Evolutionary conservation across 305 asterid species (phyloP).

Genomic region (Solanum hybrid): DNA sequence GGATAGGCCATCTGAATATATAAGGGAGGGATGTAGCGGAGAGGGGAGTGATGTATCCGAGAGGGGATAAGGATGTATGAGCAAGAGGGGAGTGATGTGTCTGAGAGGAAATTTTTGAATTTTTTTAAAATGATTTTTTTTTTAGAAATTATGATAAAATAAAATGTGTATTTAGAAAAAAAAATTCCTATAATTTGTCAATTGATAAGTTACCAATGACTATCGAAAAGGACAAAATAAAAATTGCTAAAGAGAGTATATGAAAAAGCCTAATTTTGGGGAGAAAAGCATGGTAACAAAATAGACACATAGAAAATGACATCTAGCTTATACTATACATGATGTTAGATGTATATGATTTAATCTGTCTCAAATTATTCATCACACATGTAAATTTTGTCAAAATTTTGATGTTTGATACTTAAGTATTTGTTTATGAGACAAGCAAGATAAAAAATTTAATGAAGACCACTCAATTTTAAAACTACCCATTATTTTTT

Average conservation of each 20-base stretch:
- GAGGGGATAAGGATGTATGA: neutral
- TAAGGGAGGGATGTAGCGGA: neutral
- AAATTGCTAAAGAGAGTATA: neutral
- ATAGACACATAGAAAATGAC: neutral
- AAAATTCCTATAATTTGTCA: neutral
- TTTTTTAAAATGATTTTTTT: too few species aligned
- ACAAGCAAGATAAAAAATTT: neutral
- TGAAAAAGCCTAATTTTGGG: neutral
- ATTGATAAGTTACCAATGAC: neutral
- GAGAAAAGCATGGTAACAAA: neutral
- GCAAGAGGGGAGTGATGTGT: neutral
- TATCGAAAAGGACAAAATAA: neutral
- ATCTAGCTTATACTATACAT: neutral
- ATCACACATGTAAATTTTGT: neutral
- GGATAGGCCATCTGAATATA: neutral
- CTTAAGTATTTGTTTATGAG: neutral
- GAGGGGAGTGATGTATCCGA: neutral
- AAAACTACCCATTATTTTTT: neutral
- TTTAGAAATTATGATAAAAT: too few species aligned
- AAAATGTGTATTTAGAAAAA: too few species aligned
- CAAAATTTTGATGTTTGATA: neutral
- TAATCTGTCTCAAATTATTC: neutral
- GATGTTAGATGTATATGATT: neutral
- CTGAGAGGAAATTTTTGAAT: too few species aligned
- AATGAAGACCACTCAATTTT: neutral